Percentiles rank a stretch among this genome's conserved stretches.
These are phyloP conservation scores for Ogataea minuta DNA, from an alignment of 805 yeast species.

Conservation along the genomic window DNA sequence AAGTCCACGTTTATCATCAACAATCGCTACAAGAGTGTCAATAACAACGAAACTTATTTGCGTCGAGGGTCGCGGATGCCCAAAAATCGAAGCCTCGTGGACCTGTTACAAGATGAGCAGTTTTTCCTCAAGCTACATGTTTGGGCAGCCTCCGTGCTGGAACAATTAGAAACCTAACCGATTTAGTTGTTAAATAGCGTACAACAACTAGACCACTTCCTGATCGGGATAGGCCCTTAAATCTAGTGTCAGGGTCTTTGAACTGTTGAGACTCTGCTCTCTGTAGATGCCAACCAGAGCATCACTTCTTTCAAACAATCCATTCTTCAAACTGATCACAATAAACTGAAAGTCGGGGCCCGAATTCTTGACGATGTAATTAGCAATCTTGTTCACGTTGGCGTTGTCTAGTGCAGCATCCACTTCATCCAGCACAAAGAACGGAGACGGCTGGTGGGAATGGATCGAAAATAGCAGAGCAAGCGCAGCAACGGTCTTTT, in stretches of 20 bases:
- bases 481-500: conserved; percentile 92
- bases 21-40: conserved; percentile 25
- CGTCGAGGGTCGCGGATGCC: conserved; percentile 51
- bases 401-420: conserved; percentile 95
- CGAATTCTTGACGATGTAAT: conserved; percentile 71
- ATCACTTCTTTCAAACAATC: conserved; percentile 83
- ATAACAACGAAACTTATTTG: conserved; percentile 50
- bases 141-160: conserved; percentile 57
- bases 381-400: conserved; percentile 84
- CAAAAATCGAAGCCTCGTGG: conserved; percentile 54
- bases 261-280: conserved; percentile 70
- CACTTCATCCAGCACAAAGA: conserved; percentile 94
- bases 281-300: conserved; percentile 91
- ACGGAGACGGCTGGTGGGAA: conserved; percentile 89
- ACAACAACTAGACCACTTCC: conserved; percentile 14
- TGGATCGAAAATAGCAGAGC: conserved; percentile 91
- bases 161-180: conserved; percentile 26
- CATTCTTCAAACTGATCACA: conserved; percentile 86
- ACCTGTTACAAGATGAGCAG: conserved; percentile 51
- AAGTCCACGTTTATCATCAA: conserved; percentile 20
- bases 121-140: conserved; percentile 58
- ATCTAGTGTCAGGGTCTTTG: conserved; percentile 72
- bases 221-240: conserved; percentile 56
- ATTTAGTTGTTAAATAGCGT: background rate
- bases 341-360: conserved; percentile 84